Percentiles rank a stretch among this genome's conserved stretches.
Evolutionary conservation across 1,139 yeast genomes (phyloP).

Genomic region (Hansenula lynferdii): DNA sequence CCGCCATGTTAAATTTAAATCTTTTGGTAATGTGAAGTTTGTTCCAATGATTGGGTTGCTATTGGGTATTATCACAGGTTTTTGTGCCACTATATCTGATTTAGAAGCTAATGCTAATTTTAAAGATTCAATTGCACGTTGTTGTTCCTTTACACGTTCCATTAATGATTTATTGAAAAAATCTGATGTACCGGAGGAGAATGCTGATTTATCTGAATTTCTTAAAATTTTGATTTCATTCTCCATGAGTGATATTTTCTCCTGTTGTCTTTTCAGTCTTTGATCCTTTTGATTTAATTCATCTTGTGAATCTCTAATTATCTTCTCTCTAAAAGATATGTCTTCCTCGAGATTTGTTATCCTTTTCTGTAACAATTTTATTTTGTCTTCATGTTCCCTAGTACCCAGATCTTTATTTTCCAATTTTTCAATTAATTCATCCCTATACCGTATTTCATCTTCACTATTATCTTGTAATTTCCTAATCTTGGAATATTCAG

Average conservation of each 20-base stretch:
- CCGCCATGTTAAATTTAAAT: conserved; percentile 1
- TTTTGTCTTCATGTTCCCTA: conserved; percentile 6
- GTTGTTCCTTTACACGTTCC: conserved; percentile 19
- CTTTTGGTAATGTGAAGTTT: too few relatives aligned
- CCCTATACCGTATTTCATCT: conserved; percentile 21
- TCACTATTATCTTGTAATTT: conserved; percentile 17
- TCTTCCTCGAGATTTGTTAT: conserved; percentile 21
- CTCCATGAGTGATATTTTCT: conserved; percentile 5
- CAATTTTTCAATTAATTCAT: conserved; percentile 16
- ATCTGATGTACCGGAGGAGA: conserved; percentile 10
- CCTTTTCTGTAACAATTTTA: conserved; percentile 6
- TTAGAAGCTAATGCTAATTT: conserved; percentile 16
- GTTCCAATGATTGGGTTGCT: too few relatives aligned
- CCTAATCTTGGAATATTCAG: conserved; percentile 16
- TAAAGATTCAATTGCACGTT: conserved; percentile 10
- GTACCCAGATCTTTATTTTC: conserved; percentile 10
- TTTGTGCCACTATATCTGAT: conserved; percentile 21
- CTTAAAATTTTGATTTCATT: conserved; percentile 13
- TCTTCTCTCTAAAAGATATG: conserved; percentile 22
- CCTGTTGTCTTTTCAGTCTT: conserved; percentile 10
- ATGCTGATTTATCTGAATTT: neutral
- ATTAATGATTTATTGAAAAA: conserved; percentile 23
- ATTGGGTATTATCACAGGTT: neutral
- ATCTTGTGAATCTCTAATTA: conserved; percentile 23
- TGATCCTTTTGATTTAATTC: conserved; percentile 13